These are phyloP conservation scores for Tritrichomonas foetus DNA, from an alignment of 208 protist genomes.

Conservation along the genomic window DNA sequence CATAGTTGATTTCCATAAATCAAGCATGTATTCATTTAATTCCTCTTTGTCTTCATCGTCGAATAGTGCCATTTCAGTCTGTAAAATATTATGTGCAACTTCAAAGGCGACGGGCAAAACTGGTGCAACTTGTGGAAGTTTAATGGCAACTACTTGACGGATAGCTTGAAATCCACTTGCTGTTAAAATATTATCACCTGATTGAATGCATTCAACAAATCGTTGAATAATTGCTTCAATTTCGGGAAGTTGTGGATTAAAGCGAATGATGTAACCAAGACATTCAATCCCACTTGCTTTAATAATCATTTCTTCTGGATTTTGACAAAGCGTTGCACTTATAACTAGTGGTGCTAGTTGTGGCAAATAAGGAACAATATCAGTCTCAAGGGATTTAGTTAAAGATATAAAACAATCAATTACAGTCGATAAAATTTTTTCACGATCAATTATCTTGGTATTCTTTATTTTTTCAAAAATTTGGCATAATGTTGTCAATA, in stretches of 20 bases:
- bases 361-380: not conserved
- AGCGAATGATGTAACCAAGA: not conserved
- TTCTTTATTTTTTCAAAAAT: not conserved
- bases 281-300: conserved; percentile 8
- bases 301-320: not conserved
- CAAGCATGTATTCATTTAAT: not conserved
- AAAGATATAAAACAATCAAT: not conserved
- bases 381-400: not conserved
- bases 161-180: not conserved
- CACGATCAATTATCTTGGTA: not conserved
- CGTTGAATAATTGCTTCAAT: not conserved
- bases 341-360: not conserved
- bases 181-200: not conserved
- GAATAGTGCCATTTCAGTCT: not conserved
- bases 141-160: not conserved
- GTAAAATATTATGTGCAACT: not conserved
- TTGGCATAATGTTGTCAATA: not conserved
- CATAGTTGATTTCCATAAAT: not conserved
- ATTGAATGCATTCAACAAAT: not conserved
- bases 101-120: not conserved
- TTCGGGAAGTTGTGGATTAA: not conserved
- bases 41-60: not conserved
- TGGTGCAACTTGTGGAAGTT: not conserved
- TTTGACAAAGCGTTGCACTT: not conserved
- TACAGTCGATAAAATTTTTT: not conserved